These are phyloP conservation scores for Skeletonema tropicum DNA, from an alignment of 108 stramenopile genomes.

Conservation along the genomic window DNA sequence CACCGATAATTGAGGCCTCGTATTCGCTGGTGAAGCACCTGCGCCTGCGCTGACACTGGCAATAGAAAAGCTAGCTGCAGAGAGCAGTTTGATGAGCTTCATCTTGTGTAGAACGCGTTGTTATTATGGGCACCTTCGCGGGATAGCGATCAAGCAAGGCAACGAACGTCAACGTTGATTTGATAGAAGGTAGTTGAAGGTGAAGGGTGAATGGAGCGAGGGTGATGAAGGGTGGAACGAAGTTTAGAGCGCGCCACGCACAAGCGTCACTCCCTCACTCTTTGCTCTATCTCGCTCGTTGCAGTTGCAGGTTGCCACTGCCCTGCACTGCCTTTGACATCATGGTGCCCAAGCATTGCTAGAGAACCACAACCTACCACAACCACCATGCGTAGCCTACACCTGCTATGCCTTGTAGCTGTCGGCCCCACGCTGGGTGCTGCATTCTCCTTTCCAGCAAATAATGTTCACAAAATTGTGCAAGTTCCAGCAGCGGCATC, in stretches of 20 bases:
- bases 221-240: too few relatives aligned
- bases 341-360: too few relatives aligned
- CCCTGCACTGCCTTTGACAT: too few relatives aligned
- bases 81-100: not conserved
- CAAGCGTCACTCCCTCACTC: conserved; percentile 7
- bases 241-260: not conserved
- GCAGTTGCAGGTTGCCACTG: too few relatives aligned
- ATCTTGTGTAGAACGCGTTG: not conserved
- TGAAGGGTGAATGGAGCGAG: too few relatives aligned
- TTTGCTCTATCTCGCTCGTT: too few relatives aligned
- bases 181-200: too few relatives aligned
- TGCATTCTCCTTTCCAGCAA: not conserved
- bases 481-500: not conserved
- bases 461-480: not conserved
- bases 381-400: not conserved
- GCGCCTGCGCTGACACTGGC: conserved; percentile 4
- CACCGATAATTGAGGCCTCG: conserved; percentile 34
- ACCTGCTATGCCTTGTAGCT: not conserved
- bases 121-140: not conserved
- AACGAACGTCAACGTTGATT: too few relatives aligned
- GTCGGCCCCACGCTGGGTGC: not conserved
- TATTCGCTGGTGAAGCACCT: not conserved
- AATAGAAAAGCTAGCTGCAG: not conserved
- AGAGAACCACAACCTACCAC: too few relatives aligned
- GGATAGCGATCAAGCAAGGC: too few relatives aligned